Conservation (phyloP, 148 eudicot genomes). For the Nepenthes gracilis region DNA sequence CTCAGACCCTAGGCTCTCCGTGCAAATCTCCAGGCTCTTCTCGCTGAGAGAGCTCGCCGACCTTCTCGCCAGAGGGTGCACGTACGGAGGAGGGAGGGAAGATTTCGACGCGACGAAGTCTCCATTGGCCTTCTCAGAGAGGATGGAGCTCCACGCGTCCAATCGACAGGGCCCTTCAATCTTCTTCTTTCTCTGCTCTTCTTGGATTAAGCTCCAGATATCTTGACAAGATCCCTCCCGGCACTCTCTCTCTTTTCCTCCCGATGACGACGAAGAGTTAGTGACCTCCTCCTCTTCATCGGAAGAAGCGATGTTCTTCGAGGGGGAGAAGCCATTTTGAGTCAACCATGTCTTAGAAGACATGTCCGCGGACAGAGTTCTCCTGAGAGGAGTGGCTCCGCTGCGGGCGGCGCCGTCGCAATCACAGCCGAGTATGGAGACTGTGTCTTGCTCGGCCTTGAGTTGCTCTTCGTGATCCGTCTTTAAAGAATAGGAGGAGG, state of each 20-base stretch:
- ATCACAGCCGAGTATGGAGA: too few relatives aligned
- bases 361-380: constrained; percentile 74
- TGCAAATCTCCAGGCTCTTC: constrained; percentile 77
- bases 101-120: background rate
- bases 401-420: too few relatives aligned
- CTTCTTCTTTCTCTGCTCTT: constrained; percentile 6
- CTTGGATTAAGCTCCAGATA: constrained; percentile 31
- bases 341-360: constrained; percentile 25
- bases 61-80: constrained; percentile 58
- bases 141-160: constrained; percentile 35
- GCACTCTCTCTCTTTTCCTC: constrained; percentile 4
- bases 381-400: constrained; percentile 13
- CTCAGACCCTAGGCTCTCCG: constrained; percentile 90
- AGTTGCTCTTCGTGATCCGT: too few relatives aligned
- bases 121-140: constrained; percentile 14
- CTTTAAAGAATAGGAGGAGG: background rate
- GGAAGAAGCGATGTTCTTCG: constrained; percentile 3
- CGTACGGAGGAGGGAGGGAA: constrained; percentile 39
- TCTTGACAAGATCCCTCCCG: constrained; percentile 20
- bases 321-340: constrained; percentile 23
- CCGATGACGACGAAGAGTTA: background rate
- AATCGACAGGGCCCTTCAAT: background rate
- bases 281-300: background rate
- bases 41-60: constrained; percentile 41
- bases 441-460: too few relatives aligned